Percentiles rank a stretch among this genome's conserved stretches.
Conservation (phyloP, 345 rosid genomes). For the Rhizophora mangle region DNA sequence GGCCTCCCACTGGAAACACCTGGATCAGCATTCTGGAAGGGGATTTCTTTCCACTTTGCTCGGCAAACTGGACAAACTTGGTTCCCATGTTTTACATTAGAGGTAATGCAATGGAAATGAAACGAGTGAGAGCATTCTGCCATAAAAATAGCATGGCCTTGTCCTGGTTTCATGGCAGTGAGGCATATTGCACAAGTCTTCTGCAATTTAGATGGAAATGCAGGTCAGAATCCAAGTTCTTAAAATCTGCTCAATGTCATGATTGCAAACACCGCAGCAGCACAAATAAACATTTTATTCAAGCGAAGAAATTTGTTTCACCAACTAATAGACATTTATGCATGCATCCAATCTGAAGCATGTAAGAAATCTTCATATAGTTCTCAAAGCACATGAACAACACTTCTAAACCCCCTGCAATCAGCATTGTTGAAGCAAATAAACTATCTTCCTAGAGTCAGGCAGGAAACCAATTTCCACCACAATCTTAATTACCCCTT, state of each 20-base stretch:
- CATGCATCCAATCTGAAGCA: not conserved
- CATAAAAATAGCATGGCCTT: conserved; percentile 30
- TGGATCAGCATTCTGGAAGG: conserved; percentile 19
- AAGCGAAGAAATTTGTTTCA: not conserved
- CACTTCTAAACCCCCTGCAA: not conserved
- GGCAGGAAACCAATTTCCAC: too few relatives aligned
- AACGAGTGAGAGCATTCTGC: conserved; percentile 34
- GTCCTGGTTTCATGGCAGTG: conserved; percentile 24
- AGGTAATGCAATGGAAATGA: conserved; percentile 31
- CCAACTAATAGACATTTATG: not conserved
- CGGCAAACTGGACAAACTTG: conserved; percentile 33
- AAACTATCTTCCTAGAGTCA: too few relatives aligned
- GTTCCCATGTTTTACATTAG: conserved; percentile 31
- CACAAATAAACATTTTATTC: not conserved
- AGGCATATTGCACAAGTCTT: conserved; percentile 39
- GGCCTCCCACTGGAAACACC: conserved; percentile 12
- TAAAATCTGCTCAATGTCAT: too few relatives aligned
- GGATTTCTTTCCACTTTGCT: conserved; percentile 35
- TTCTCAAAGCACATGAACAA: not conserved
- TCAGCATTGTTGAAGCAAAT: too few relatives aligned
- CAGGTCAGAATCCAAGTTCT: conserved; percentile 16
- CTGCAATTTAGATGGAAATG: conserved; percentile 46
- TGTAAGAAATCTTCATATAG: not conserved
- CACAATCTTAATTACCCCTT: too few relatives aligned
- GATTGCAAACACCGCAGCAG: not conserved